Evolutionary conservation across 23 red algal species (phyloP).

Genomic region (Cyanidiococcus yangmingshanensis): DNA sequence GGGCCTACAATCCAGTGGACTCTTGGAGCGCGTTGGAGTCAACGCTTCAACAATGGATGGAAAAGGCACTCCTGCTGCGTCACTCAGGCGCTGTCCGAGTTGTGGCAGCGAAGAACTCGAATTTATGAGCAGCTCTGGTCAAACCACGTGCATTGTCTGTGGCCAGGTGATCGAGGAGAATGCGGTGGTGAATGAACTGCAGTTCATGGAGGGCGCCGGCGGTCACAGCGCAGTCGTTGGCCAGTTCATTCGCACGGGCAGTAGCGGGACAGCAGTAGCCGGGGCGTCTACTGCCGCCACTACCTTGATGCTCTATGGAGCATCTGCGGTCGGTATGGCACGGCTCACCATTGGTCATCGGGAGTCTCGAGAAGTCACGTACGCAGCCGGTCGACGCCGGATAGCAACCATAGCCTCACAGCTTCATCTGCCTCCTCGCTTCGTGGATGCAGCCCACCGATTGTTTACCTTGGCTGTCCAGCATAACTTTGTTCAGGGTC

Average conservation of each 20-base stretch:
- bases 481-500: slow-evolving; percentile 78
- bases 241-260: slow-evolving; percentile 40
- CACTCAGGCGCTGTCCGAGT: slow-evolving; percentile 37
- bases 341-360: slow-evolving; percentile 39
- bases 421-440: slow-evolving; percentile 39
- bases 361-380: slow-evolving; percentile 51
- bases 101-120: slow-evolving; percentile 80
- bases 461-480: slow-evolving; percentile 65
- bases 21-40: too few relatives aligned
- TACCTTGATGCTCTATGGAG: slow-evolving; percentile 1
- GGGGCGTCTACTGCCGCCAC: slow-evolving; percentile 19
- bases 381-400: slow-evolving; percentile 48
- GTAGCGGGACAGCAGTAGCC: neutral
- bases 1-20: too few relatives aligned
- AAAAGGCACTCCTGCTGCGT: too few relatives aligned
- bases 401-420: slow-evolving; percentile 41
- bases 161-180: slow-evolving; percentile 73
- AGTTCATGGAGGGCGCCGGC: slow-evolving; percentile 60
- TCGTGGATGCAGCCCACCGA: slow-evolving; percentile 55
- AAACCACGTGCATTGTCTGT: slow-evolving; percentile 62
- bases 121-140: slow-evolving; percentile 36
- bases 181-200: slow-evolving; percentile 67
- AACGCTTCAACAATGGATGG: too few relatives aligned
- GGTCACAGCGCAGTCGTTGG: slow-evolving; percentile 64
- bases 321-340: slow-evolving; percentile 5